phyloP scores from a whole-genome alignment of 768 basidiomycete genomes.

The Suillus spraguei region DNA sequence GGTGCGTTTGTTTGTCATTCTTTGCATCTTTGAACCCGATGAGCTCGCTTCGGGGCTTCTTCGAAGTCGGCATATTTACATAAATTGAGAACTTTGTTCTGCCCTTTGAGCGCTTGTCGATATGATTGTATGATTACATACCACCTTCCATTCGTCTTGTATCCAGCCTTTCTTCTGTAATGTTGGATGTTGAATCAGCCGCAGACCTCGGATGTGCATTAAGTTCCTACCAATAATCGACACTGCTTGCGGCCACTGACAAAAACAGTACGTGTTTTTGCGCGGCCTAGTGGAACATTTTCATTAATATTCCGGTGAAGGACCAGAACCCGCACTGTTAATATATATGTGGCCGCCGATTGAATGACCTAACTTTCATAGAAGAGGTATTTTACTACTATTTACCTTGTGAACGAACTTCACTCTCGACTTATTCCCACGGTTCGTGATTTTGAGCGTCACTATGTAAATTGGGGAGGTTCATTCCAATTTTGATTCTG shows the following conservation, averaged over 20 bases:
- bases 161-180: background rate
- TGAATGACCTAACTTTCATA: background rate
- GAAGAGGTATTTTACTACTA: no score
- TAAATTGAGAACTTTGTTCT: no score
- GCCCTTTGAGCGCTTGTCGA: background rate
- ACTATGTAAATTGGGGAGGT: no score
- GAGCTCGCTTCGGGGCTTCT: no score
- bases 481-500: no score
- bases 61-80: no score
- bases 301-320: no score
- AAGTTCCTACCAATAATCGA: background rate
- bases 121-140: background rate
- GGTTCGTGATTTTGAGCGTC: no score
- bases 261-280: no score
- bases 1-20: constrained; percentile 10
- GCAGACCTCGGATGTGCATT: background rate
- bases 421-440: background rate
- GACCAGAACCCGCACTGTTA: no score
- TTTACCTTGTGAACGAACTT: background rate
- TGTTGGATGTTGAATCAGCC: background rate
- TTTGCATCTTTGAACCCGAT: background rate
- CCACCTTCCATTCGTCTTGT: background rate
- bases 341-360: no score
- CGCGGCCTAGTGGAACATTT: no score
- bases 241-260: background rate